Percentiles rank a stretch among this genome's conserved stretches.
Conservation (phyloP, 2,329 filamentous ascomycete species). For the Ilyonectria sp. region DNA sequence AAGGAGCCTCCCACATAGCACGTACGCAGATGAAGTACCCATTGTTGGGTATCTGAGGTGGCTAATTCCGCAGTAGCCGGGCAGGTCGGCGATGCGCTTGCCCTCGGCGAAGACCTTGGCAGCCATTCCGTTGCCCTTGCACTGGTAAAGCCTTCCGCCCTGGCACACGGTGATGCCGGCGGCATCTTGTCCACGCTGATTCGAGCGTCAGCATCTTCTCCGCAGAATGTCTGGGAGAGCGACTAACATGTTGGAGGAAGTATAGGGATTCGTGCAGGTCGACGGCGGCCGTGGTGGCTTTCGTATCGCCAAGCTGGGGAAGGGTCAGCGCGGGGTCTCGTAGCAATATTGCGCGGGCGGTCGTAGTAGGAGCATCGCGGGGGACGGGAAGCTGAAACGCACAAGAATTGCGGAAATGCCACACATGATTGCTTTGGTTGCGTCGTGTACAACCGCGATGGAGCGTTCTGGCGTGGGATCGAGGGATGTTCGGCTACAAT, state of each 20-base stretch:
- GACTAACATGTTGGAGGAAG: conserved; percentile 70
- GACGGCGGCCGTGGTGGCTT: conserved; percentile 65
- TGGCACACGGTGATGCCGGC: conserved; percentile 85
- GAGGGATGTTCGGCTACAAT: too few relatives aligned
- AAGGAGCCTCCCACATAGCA: conserved; percentile 12
- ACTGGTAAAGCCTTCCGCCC: conserved; percentile 88
- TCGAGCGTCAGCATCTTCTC: conserved; percentile 45
- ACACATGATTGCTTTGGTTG: too few relatives aligned
- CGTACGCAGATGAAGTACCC: conserved; percentile 75
- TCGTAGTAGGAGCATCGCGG: too few relatives aligned
- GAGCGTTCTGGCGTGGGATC: too few relatives aligned
- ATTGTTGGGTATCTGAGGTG: conserved; percentile 93
- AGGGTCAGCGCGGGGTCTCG: background rate
- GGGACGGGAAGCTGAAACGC: too few relatives aligned
- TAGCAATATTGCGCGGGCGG: too few relatives aligned
- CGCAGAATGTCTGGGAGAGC: conserved; percentile 26
- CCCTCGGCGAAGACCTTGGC: conserved; percentile 83
- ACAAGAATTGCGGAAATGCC: too few relatives aligned
- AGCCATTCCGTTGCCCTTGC: conserved; percentile 91
- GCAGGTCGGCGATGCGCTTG: conserved; percentile 69
- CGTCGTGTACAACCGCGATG: too few relatives aligned
- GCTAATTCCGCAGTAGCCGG: conserved; percentile 77
- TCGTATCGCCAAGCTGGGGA: conserved; percentile 51
- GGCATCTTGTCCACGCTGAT: conserved; percentile 87
- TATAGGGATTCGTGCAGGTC: conserved; percentile 82